Percentiles rank a stretch among this genome's conserved stretches.
Conservation (phyloP, 495 filamentous ascomycete species). For the Xylaria bambusicola region DNA sequence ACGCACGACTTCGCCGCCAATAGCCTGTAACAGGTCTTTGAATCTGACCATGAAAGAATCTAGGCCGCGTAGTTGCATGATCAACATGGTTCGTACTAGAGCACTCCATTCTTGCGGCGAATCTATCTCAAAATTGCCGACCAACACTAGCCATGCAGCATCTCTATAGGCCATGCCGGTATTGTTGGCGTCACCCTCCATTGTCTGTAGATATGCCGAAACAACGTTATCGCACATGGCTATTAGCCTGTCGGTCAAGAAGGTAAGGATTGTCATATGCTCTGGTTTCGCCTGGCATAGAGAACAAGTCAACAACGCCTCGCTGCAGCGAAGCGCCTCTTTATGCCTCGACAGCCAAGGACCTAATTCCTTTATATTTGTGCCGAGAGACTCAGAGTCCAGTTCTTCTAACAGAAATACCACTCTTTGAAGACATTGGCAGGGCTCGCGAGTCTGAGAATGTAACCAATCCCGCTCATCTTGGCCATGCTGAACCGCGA, state of each 20-base stretch:
- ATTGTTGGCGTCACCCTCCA: neutral
- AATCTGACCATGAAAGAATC: slow-evolving; percentile 5
- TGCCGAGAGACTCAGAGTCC: slow-evolving; percentile 6
- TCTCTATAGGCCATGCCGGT: neutral
- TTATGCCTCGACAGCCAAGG: slow-evolving; percentile 18
- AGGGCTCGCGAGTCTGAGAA: neutral
- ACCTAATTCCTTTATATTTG: slow-evolving; percentile 8
- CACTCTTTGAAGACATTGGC: slow-evolving; percentile 18
- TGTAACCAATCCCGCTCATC: neutral
- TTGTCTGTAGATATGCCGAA: slow-evolving; percentile 3
- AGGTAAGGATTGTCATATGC: slow-evolving; percentile 19
- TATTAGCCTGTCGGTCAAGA: slow-evolving; percentile 16
- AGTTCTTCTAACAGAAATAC: slow-evolving; percentile 19
- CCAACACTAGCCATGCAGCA: slow-evolving; percentile 7
- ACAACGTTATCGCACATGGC: slow-evolving; percentile 17
- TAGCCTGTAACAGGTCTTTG: slow-evolving; percentile 3
- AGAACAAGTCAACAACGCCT: slow-evolving; percentile 14
- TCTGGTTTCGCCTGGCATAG: slow-evolving; percentile 15
- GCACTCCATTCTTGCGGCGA: slow-evolving; percentile 18
- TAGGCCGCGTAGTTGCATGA: slow-evolving; percentile 11
- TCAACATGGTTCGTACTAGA: slow-evolving; percentile 17
- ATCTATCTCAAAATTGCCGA: slow-evolving; percentile 20
- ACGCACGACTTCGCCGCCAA: slow-evolving; percentile 10
- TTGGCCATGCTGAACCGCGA: neutral
- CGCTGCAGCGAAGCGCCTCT: slow-evolving; percentile 20